Base-by-base conservation (phyloP, 148 eudicot genomes). In the Arbutus unedo region DNA sequence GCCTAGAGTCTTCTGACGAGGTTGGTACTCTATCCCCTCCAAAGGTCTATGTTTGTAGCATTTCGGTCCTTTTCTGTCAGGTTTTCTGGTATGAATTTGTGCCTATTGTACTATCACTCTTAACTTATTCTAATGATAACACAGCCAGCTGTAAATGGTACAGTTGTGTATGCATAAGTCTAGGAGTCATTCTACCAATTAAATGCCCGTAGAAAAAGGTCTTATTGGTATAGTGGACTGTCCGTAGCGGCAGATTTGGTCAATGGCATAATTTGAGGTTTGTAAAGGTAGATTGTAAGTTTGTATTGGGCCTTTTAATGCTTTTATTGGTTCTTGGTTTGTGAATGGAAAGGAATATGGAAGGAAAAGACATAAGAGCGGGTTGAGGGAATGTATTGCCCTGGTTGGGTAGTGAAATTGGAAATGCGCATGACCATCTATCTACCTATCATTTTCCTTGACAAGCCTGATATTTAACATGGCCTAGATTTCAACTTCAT, bases 1-100 rank as follows among this genome's bases (percentile, higher is more conserved):
- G 98, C 81, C 92, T 94, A 47, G 91, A 89, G 79, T 88, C 96
- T 70, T 81, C 87, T 74, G 92, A 92, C 59, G 90, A 91, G 98
- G 99, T 97, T 84, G 66, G 90, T 89, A 19, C 57, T 81, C 72
- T 84, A 48, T 73, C 45, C 8, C 13, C 13, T 11, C 49, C 50
- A 43, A 15, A 4, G 11, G 23, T 45, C 50, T 41, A 79, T 54
- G 14, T 21, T 16, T 5, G 23, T 48, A 19, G 15, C 44, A 8
- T 64, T 68, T 23, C 15, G 49, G 2, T 81, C 79, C 31, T 74
- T 81, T 74, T 57, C 41, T 41, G 7, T 78, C 50, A 4, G 14
- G 19, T 43, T 31, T 18, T 49, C 68, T 55, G 31, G 80, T 56
- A 41, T 56, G 21, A 57, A 41, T 31, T 54, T 76, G 56, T 77